Evolutionary conservation across 164 flowering plant genomes (phyloP).

Genomic region (Vitis labrusca): DNA sequence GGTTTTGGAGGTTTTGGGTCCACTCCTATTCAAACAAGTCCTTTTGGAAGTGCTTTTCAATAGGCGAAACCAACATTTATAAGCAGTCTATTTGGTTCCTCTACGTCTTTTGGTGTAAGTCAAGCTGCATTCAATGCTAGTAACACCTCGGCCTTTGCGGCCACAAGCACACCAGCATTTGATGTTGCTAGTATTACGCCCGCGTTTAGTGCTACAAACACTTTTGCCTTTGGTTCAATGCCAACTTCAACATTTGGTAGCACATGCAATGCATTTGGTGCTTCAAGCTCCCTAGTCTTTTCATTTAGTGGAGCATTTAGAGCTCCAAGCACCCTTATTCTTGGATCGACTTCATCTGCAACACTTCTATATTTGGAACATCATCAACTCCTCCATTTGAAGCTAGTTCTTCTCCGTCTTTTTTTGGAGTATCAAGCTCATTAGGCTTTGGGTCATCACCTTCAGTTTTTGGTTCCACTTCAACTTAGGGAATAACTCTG

Average conservation of each 20-base stretch:
- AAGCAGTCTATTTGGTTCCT: constrained; percentile 63
- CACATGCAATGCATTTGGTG: constrained; percentile 56
- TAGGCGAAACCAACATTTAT: constrained; percentile 88
- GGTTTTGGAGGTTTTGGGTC: constrained; percentile 91
- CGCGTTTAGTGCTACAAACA: constrained; percentile 25
- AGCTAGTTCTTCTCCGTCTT: constrained; percentile 45
- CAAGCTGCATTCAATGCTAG: constrained; percentile 63
- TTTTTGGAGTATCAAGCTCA: constrained; percentile 52
- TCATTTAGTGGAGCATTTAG: constrained; percentile 62
- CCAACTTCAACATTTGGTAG: constrained; percentile 41
- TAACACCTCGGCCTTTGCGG: constrained; percentile 59
- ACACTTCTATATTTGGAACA: constrained; percentile 49
- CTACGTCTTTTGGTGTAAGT: constrained; percentile 73
- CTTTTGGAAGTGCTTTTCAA: constrained; percentile 85
- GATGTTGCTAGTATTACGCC: constrained; percentile 43
- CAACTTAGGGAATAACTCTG: constrained; percentile 50
- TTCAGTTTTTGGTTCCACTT: constrained; percentile 52
- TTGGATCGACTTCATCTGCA: constrained; percentile 20
- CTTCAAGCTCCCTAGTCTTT: constrained; percentile 45
- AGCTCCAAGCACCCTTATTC: constrained; percentile 32
- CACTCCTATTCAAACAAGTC: constrained; percentile 65
- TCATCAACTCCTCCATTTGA: constrained; percentile 57
- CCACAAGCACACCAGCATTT: constrained; percentile 52
- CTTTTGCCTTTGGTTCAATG: constrained; percentile 56
- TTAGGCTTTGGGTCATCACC: constrained; percentile 16